Base-by-base conservation (phyloP, 495 filamentous ascomycete genomes). In the Penicillium verhagenii region DNA sequence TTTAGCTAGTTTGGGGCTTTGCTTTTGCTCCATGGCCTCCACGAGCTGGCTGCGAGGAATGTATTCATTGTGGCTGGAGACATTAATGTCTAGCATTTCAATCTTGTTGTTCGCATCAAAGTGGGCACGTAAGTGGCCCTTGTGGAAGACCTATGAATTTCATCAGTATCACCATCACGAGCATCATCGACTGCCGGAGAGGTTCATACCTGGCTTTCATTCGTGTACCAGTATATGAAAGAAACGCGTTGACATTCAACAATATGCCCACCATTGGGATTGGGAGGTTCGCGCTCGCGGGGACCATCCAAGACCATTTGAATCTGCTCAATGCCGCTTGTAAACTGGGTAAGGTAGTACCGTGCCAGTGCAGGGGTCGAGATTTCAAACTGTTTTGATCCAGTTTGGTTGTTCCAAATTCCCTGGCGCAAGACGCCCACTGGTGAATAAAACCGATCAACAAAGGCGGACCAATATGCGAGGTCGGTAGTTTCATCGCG, bases 311-410 rank as follows among this genome's bases (percentile, higher is more conserved):
- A 74, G 16, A 88, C 78, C 75, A 96, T 80, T 64, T 94, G 90
- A 46, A 96, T 89, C 19, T 80, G 84, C 44, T 79, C 81, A 33
- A 96, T 84, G 5, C 90, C 90, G 51, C 88, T 92, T n/a, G 86
- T 84, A 60, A 89, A 95, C 57, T 92, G 87, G 0, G 86, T 90
- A 46, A 85, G 75, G 66, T 93, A 95, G 59, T 89, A 96, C 45
- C 90, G 84, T 14, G 92, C 79, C 18, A 96, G 70, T 1, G 87
- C 85, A 7, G 89, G 79, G 26, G 82, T 86, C 2, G 84, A 78
- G 39, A 96, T 88, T 59, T 93, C 90, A 53, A 87, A 94, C 48
- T 86, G 82, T 68, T 94, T 96, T 11, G 70, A 64, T 19, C 73
- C 72, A 16, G 77, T 71, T 24, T 80, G 75, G 13, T 68, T 61